Conservation (phyloP, 164 flowering plant genomes). For the Amborella trichopoda region DNA sequence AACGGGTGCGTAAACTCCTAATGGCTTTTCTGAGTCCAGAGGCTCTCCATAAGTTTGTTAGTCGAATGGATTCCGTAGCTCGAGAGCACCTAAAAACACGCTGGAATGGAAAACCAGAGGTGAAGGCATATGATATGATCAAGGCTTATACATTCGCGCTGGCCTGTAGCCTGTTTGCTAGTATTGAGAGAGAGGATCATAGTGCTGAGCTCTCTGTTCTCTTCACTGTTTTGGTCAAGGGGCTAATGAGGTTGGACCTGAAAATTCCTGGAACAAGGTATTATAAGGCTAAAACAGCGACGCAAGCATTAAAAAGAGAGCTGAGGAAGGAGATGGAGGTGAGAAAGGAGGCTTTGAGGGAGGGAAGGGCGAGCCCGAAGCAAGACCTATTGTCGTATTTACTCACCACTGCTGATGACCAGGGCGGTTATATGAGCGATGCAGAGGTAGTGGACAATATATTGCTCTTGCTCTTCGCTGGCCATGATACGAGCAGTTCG, state of each 20-base stretch:
- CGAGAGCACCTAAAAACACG: constrained; percentile 13
- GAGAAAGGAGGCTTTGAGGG: constrained; percentile 7
- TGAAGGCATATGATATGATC: constrained; percentile 16
- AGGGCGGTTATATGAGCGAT: constrained; percentile 32
- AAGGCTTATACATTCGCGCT: constrained; percentile 18
- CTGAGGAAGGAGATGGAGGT: constrained; percentile 1
- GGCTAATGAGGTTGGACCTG: constrained; percentile 4
- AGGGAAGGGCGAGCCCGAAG: constrained; percentile 9
- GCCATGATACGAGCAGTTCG: constrained; percentile 45
- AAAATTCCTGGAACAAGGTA: too few relatives aligned
- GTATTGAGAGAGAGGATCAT: constrained; percentile 22
- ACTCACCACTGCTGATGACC: constrained; percentile 4
- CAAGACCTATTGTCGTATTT: constrained; percentile 15
- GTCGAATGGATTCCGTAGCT: constrained; percentile 1
- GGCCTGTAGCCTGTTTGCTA: constrained; percentile 16
- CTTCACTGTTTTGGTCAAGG: constrained; percentile 3
- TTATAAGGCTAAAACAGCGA: constrained; percentile 16
- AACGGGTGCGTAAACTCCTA: neutral
- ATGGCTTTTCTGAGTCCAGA: constrained; percentile 6
- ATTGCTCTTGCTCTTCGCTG: constrained; percentile 37
- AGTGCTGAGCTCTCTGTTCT: constrained; percentile 10
- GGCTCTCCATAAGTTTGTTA: neutral
- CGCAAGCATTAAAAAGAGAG: constrained; percentile 18
- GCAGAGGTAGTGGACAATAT: constrained; percentile 43
- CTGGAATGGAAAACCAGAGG: constrained; percentile 14